A percentile compares a stretch with the other conserved stretches of the same genome.
phyloP scores from a whole-genome alignment of 75 land plant genomes.

The Chamaecyparis obtusa region DNA sequence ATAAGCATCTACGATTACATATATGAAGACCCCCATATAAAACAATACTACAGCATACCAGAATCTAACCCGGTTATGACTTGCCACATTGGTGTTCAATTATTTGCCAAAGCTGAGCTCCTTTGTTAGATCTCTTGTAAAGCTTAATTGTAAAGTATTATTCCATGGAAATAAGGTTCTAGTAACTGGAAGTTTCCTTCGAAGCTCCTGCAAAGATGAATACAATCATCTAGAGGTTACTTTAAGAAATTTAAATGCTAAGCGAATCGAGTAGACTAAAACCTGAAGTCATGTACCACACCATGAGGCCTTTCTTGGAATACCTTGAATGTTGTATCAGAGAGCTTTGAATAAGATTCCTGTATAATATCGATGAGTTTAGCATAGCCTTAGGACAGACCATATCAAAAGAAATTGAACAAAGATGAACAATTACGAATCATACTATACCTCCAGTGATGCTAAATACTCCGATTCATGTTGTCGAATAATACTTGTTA shows the following conservation, averaged over 20 bases:
- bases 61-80: background rate
- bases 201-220: slow-evolving; percentile 66
- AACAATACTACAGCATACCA: background rate
- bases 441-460: slow-evolving; percentile 74
- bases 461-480: slow-evolving; percentile 83
- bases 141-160: slow-evolving; percentile 82
- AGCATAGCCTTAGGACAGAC: background rate
- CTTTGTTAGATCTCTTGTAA: slow-evolving; percentile 70
- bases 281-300: background rate
- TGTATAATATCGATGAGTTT: slow-evolving; percentile 22
- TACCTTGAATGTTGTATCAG: slow-evolving; percentile 97
- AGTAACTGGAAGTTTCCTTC: slow-evolving; percentile 95
- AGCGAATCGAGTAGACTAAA: background rate
- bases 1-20: background rate
- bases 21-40: background rate
- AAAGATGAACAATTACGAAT: background rate
- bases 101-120: slow-evolving; percentile 65
- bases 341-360: slow-evolving; percentile 79
- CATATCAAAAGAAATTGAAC: background rate
- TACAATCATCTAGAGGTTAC: background rate
- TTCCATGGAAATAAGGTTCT: slow-evolving; percentile 93
- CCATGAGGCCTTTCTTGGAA: background rate
- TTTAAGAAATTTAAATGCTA: background rate
- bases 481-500: slow-evolving; percentile 66
- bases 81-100: background rate